Conservation (phyloP, 768 basidiomycete species). For the Boletellus ananiceps region DNA sequence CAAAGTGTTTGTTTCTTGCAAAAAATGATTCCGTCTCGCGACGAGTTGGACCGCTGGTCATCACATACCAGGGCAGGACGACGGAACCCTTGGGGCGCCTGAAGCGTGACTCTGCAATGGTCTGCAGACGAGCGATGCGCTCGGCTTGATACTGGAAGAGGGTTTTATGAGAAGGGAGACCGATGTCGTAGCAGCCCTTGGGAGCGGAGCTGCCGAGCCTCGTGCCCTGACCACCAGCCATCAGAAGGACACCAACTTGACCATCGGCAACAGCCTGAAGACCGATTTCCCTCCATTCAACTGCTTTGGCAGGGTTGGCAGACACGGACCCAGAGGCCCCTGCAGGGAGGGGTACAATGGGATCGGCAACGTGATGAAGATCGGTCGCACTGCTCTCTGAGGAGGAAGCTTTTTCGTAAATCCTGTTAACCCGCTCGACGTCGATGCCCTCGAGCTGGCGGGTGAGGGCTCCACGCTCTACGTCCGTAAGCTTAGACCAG, state of each 20-base stretch:
- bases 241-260: constrained; percentile 90
- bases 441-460: constrained; percentile 77
- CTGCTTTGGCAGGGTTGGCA: constrained; percentile 49
- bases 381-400: constrained; percentile 55
- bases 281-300: constrained; percentile 74
- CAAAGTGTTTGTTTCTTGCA: constrained; percentile 70
- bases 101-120: constrained; percentile 57
- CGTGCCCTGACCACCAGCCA: constrained; percentile 98
- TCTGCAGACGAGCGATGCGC: constrained; percentile 81
- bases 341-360: constrained; percentile 79
- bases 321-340: constrained; percentile 64
- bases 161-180: constrained; percentile 85
- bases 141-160: constrained; percentile 99
- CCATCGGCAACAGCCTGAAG: constrained; percentile 76
- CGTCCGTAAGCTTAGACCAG: constrained; percentile 65
- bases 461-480: constrained; percentile 59
- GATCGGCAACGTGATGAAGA: background rate
- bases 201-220: constrained; percentile 88
- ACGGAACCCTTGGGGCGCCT: constrained; percentile 56
- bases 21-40: constrained; percentile 85
- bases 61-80: constrained; percentile 93
- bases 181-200: constrained; percentile 98
- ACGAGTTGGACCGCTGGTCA: constrained; percentile 97
- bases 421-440: constrained; percentile 86
- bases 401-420: constrained; percentile 72